A percentile compares a stretch with the other conserved stretches of the same genome.
Evolutionary conservation across 2,329 filamentous ascomycete genomes (phyloP).

Genomic region (Clarireedia homoeocarpa): DNA sequence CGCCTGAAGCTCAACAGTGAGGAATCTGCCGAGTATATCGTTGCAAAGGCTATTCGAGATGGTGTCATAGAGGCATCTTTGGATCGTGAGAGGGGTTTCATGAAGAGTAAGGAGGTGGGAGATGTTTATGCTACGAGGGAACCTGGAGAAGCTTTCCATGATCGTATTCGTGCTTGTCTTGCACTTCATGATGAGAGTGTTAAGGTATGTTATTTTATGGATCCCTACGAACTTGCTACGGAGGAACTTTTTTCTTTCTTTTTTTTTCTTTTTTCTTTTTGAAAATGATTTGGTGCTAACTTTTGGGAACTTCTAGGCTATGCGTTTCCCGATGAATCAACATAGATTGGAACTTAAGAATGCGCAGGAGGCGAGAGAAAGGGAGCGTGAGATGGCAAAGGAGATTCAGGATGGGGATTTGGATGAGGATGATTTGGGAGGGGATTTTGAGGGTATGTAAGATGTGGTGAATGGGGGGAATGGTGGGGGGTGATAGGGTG

Average conservation of each 20-base stretch:
- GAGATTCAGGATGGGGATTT: conserved; percentile 97
- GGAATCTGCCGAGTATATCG: conserved; percentile 97
- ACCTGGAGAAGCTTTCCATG: conserved; percentile 94
- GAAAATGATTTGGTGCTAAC: not conserved
- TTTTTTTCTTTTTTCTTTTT: no score
- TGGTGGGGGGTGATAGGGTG: not conserved
- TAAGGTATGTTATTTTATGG: conserved; percentile 54
- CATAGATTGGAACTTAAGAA: conserved; percentile 96
- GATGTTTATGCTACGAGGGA: conserved; percentile 95
- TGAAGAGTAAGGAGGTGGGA: conserved; percentile 96
- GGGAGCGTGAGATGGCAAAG: conserved; percentile 94
- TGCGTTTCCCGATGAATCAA: conserved; percentile 99
- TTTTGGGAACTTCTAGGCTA: conserved; percentile 52
- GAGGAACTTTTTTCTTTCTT: no score
- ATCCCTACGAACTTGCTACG: no score
- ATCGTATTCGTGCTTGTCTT: conserved; percentile 87
- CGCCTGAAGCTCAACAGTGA: conserved; percentile 88
- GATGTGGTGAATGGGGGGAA: conserved; percentile 9
- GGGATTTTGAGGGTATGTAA: conserved; percentile 95
- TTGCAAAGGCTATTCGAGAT: conserved; percentile 95
- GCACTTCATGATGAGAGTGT: conserved; percentile 94
- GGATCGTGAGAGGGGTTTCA: conserved; percentile 90
- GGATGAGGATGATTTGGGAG: conserved; percentile 91
- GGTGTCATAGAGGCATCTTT: conserved; percentile 94
- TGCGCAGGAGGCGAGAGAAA: conserved; percentile 93